These are phyloP conservation scores for Seminavis robusta DNA, from an alignment of 108 stramenopile species.

Conservation along the genomic window DNA sequence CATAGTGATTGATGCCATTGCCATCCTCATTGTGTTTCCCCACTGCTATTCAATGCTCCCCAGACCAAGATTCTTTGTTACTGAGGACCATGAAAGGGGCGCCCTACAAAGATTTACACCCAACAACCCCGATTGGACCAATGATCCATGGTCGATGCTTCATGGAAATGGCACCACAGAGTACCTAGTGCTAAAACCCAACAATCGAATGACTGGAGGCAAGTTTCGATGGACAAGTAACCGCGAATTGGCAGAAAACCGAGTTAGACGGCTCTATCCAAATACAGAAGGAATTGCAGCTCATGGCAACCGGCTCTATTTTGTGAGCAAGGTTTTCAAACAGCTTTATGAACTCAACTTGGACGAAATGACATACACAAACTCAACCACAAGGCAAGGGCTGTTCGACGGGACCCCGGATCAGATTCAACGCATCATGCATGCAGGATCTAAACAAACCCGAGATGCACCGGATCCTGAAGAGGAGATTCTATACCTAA, in stretches of 20 bases:
- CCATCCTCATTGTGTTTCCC: too few relatives aligned
- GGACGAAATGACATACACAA: constrained; percentile 15
- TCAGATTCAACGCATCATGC: constrained; percentile 15
- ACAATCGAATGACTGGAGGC: not conserved
- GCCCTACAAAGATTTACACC: constrained; percentile 42
- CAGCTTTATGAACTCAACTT: constrained; percentile 28
- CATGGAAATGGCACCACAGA: constrained; percentile 12
- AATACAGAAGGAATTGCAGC: constrained; percentile 35
- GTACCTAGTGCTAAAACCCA: constrained; percentile 12
- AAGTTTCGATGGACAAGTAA: constrained; percentile 15
- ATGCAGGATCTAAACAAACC: constrained; percentile 17
- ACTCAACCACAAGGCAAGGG: constrained; percentile 13
- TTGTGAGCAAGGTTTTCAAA: constrained; percentile 29
- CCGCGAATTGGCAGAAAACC: not conserved
- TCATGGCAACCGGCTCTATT: constrained; percentile 17
- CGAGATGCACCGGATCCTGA: constrained; percentile 5
- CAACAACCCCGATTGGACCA: constrained; percentile 4
- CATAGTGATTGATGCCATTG: too few relatives aligned
- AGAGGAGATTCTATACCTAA: constrained; percentile 38
- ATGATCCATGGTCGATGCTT: constrained; percentile 17
- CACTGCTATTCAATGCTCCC: too few relatives aligned
- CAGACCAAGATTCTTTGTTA: constrained; percentile 61
- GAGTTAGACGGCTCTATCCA: constrained; percentile 16
- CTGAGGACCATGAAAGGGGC: constrained; percentile 45
- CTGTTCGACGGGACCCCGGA: constrained; percentile 26